These are phyloP conservation scores for Antitrichia curtipendula DNA, from an alignment of 225 moss, liverwort and hornwort genomes.

Conservation along the genomic window DNA sequence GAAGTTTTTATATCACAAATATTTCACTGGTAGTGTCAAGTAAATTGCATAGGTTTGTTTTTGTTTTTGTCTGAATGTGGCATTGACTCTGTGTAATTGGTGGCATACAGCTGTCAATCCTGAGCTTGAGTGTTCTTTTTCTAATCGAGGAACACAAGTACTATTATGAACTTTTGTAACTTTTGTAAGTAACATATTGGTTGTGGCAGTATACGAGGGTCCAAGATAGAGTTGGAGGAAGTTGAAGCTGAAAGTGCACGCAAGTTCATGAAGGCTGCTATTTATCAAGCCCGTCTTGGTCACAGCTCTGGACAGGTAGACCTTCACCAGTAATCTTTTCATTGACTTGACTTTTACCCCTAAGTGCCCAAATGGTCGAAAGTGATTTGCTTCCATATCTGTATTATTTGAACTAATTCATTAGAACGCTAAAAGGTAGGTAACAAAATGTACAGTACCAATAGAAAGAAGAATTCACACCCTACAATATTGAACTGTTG, in stretches of 20 bases:
- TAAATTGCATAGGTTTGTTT: neutral
- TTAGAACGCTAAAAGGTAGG: neutral
- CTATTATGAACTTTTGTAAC: neutral
- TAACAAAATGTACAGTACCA: neutral
- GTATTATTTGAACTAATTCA: neutral
- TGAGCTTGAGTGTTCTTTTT: neutral
- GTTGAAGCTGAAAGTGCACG: conserved; percentile 47
- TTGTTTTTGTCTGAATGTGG: neutral
- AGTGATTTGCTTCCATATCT: neutral
- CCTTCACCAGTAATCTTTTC: neutral
- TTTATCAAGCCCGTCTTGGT: conserved; percentile 60
- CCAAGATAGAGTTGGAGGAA: conserved; percentile 32
- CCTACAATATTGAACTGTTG: neutral
- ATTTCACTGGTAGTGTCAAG: neutral
- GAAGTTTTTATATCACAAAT: neutral
- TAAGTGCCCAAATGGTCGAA: neutral
- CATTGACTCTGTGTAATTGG: neutral
- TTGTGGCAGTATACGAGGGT: conserved; percentile 33
- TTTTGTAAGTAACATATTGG: neutral
- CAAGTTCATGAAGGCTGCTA: conserved; percentile 73
- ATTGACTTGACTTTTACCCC: neutral
- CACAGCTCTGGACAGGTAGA: conserved; percentile 59
- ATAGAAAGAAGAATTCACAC: neutral
- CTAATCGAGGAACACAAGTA: neutral
- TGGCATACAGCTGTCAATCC: neutral